phyloP scores from a whole-genome alignment of 1,139 yeast genomes.

The Williopsis jadinii region DNA sequence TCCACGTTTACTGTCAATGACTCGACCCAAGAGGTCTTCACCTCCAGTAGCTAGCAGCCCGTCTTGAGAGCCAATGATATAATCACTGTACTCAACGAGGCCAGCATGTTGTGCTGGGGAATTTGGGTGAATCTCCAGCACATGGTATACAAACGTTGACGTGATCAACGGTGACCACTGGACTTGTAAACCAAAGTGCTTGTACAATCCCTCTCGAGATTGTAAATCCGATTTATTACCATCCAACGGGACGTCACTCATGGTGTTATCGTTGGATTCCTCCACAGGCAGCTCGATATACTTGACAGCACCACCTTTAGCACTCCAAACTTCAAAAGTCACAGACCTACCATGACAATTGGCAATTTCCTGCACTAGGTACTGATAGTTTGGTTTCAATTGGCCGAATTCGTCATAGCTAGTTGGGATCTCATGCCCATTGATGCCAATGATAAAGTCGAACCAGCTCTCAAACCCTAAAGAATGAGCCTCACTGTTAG shows the following conservation, averaged over 20 bases:
- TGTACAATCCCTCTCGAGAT: constrained; percentile 20
- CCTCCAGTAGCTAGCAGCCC: constrained; percentile 83
- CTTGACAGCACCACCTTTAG: constrained; percentile 75
- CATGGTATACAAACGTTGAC: constrained; percentile 85
- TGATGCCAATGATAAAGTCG: constrained; percentile 74
- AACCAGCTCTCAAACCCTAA: constrained; percentile 75
- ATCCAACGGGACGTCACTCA: constrained; percentile 28
- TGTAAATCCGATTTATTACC: constrained; percentile 2
- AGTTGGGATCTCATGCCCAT: constrained; percentile 67
- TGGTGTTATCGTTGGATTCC: constrained; percentile 17
- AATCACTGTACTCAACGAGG: constrained; percentile 78
- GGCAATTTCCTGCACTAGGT: constrained; percentile 23
- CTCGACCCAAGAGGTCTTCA: constrained; percentile 67
- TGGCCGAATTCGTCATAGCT: constrained; percentile 27
- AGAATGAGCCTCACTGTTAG: constrained; percentile 34
- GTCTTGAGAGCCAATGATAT: constrained; percentile 82
- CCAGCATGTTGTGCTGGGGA: constrained; percentile 89
- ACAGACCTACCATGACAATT: constrained; percentile 25
- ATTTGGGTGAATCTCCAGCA: constrained; percentile 62
- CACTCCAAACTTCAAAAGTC: constrained; percentile 74
- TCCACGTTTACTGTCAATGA: constrained; percentile 55
- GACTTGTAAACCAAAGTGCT: constrained; percentile 54
- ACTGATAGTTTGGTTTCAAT: constrained; percentile 31
- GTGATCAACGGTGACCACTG: constrained; percentile 74
- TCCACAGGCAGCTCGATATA: constrained; percentile 40